These are phyloP conservation scores for Trypanosomatidae sp. DNA, from an alignment of 208 protist genomes.

Conservation along the genomic window DNA sequence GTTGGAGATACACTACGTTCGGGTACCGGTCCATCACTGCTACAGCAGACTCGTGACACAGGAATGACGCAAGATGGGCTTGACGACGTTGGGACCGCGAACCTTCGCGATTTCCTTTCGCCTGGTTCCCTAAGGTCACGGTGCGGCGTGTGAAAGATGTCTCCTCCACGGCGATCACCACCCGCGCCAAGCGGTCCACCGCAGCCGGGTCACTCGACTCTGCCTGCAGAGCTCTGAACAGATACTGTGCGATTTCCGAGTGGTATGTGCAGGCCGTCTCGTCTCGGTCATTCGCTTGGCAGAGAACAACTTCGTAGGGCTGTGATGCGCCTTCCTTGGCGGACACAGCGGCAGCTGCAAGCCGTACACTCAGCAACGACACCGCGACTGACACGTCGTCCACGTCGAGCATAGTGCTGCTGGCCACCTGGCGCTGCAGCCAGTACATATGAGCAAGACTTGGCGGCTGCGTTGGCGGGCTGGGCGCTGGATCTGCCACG, in stretches of 20 bases:
- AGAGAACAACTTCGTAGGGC: slow-evolving; percentile 12
- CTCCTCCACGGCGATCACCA: slow-evolving; percentile 30
- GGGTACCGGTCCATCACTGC: slow-evolving; percentile 25
- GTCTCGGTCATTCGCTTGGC: slow-evolving; percentile 10
- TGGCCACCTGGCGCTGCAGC: slow-evolving; percentile 80
- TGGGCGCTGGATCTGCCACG: neutral
- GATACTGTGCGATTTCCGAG: slow-evolving; percentile 35
- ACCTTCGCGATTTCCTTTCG: neutral
- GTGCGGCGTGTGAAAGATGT: neutral
- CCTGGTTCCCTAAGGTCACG: neutral
- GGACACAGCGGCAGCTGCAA: slow-evolving; percentile 14
- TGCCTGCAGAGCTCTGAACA: slow-evolving; percentile 5
- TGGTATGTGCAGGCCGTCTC: slow-evolving; percentile 18
- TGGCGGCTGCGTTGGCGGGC: slow-evolving; percentile 18
- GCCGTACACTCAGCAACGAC: slow-evolving; percentile 31
- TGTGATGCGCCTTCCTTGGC: neutral
- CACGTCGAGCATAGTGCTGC: slow-evolving; percentile 46
- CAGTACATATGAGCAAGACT: slow-evolving; percentile 68
- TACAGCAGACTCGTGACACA: slow-evolving; percentile 8
- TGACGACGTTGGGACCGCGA: neutral
- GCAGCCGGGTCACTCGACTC: neutral
- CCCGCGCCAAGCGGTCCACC: slow-evolving; percentile 4
- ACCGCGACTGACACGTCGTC: slow-evolving; percentile 48
- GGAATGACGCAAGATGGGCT: neutral
- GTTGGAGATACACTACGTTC: slow-evolving; percentile 15